These are phyloP conservation scores for Rhizodiscina lignyota DNA, from an alignment of 495 filamentous ascomycete species.

Conservation along the genomic window DNA sequence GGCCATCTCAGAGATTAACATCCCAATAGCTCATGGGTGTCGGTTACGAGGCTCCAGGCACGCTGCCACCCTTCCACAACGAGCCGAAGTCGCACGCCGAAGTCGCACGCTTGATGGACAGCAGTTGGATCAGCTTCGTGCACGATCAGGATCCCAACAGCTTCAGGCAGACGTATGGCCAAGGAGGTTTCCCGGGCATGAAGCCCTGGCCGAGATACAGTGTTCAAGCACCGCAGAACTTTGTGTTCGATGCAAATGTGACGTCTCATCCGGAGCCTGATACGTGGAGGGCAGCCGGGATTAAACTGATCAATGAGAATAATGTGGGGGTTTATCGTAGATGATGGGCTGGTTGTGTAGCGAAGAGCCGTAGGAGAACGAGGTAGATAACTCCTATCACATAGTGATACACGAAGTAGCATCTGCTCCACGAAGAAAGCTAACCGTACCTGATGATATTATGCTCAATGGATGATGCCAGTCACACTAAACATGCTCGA, in stretches of 20 bases:
- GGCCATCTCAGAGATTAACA: too few species aligned
- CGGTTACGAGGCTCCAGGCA: background rate
- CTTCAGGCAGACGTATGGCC: constrained; percentile 4
- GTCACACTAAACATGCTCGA: too few species aligned
- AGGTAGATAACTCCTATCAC: too few species aligned
- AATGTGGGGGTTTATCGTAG: constrained; percentile 16
- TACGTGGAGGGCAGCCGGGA: constrained; percentile 29
- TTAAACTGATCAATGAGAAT: constrained; percentile 22
- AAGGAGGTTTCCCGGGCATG: constrained; percentile 3
- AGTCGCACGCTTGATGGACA: constrained; percentile 34
- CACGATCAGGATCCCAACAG: constrained; percentile 32
- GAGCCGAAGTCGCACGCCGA: constrained; percentile 26
- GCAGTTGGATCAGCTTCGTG: constrained; percentile 39
- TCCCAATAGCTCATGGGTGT: background rate
- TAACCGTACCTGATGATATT: too few species aligned
- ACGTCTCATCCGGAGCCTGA: constrained; percentile 32
- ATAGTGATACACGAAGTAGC: too few species aligned
- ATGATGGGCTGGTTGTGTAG: too few species aligned
- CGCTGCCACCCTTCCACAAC: constrained; percentile 27
- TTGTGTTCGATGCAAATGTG: constrained; percentile 32
- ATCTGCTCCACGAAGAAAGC: too few species aligned
- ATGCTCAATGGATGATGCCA: too few species aligned
- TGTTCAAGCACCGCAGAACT: constrained; percentile 16
- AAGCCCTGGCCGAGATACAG: constrained; percentile 17
- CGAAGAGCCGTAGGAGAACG: too few species aligned